These are phyloP conservation scores for Didymellaceae sp. DNA, from an alignment of 2,329 filamentous ascomycete species.

Conservation along the genomic window DNA sequence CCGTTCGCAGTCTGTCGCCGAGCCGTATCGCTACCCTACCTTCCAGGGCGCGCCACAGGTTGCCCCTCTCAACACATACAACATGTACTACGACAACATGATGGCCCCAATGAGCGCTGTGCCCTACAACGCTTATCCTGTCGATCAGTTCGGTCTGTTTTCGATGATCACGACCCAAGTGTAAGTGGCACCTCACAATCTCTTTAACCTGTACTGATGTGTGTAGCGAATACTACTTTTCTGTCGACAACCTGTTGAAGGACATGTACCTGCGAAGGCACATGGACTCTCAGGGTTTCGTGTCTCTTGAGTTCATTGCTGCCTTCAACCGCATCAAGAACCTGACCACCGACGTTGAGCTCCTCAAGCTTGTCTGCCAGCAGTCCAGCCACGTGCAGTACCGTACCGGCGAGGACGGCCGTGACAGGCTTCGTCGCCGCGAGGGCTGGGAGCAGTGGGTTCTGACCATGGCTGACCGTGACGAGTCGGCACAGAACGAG, in stretches of 20 bases:
- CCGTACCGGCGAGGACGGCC: conserved; percentile 74
- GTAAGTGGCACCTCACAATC: conserved; percentile 46
- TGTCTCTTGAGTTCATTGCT: conserved; percentile 78
- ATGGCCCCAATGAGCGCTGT: conserved; percentile 64
- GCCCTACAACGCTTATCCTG: conserved; percentile 64
- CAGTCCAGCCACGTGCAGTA: conserved; percentile 77
- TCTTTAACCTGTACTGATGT: conserved; percentile 44
- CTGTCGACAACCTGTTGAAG: conserved; percentile 92
- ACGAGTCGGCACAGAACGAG: conserved; percentile 74
- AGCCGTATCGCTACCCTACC: conserved; percentile 54
- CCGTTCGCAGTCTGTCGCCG: conserved; percentile 67
- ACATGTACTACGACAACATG: conserved; percentile 64
- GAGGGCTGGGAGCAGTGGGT: conserved; percentile 84
- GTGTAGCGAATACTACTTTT: conserved; percentile 92
- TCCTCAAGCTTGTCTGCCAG: conserved; percentile 77
- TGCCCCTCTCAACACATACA: conserved; percentile 56
- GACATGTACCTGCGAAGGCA: conserved; percentile 85
- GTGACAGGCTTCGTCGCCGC: conserved; percentile 77
- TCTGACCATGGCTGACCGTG: conserved; percentile 72
- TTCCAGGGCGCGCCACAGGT: conserved; percentile 48
- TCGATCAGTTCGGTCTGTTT: conserved; percentile 64
- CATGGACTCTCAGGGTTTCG: conserved; percentile 96
- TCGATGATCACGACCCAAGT: conserved; percentile 66
- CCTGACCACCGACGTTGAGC: conserved; percentile 72
- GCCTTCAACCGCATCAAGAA: conserved; percentile 85